phyloP scores from a whole-genome alignment of 2,329 filamentous ascomycete species.

The Colletotrichum sp. region DNA sequence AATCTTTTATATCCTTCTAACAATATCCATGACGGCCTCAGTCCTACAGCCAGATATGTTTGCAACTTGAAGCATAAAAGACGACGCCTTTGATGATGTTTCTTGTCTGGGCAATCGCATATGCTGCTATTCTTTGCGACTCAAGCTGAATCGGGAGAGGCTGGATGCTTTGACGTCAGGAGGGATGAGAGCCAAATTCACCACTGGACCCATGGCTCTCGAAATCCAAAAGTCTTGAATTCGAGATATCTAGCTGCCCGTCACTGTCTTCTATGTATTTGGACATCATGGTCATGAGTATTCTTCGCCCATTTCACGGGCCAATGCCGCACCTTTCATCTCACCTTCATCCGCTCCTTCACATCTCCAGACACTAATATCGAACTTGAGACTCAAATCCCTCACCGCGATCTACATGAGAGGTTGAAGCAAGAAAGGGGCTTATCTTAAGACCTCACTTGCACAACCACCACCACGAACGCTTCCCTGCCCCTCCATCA shows the following conservation, averaged over 20 bases:
- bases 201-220: accelerated
- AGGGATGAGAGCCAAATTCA: not conserved
- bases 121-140: no score
- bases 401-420: not conserved
- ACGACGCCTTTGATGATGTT: not conserved
- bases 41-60: accelerated
- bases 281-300: not conserved
- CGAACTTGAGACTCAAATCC: not conserved
- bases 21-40: not conserved
- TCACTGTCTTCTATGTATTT: not conserved
- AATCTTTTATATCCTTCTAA: not conserved
- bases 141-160: no score
- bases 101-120: not conserved
- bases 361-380: not conserved
- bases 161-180: no score
- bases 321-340: not conserved
- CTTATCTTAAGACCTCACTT: not conserved
- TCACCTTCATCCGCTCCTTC: not conserved
- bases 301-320: accelerated
- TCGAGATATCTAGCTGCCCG: not conserved
- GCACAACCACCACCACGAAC: not conserved
- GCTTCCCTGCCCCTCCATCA: not conserved
- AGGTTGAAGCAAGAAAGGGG: not conserved
- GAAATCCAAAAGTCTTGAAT: accelerated
- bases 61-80: not conserved